Base-by-base conservation (phyloP, 2,329 filamentous ascomycete genomes). In the Pseudohalonectria lignicola region DNA sequence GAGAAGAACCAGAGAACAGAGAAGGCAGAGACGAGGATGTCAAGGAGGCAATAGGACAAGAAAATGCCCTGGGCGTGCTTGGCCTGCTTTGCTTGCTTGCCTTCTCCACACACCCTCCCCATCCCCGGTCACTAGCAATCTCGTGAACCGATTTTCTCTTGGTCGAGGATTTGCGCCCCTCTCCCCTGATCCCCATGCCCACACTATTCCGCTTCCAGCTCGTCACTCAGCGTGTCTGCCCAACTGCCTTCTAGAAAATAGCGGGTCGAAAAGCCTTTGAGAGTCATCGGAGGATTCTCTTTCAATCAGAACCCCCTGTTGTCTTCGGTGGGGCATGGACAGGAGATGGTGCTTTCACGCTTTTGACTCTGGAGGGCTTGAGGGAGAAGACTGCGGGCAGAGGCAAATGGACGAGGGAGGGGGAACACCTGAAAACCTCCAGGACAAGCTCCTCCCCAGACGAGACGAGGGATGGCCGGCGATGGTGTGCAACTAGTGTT, bases 191-290 rank as follows among this genome's bases (percentile, higher is more conserved):
- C n/a, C 55, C 53, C 43, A 49, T 45, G 41, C 52, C 53, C 56
- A 21, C 6, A 53, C 60, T 56, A 60, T 62, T 55, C 61, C 59
- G 39, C 53, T 62, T 53, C 40, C 41, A 45, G 48, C 45, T 49
- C 53, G 45, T 53, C 44, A 47, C 52, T 58, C 53, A 55, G 53
- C 55, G 55, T 51, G 51, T 60, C 58, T 60, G 53, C 54, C 63
- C 61, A 66, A 67, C 63, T 61, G 60, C 56, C 55, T 61, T 64
- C 56, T 61, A 60, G 56, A 62, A 60, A 61, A 58, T 55, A 61
- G 60, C 59, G 63, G 64, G 59, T 51, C 64, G 29, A 29, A 47
- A 45, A 41, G 46, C 49, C 49, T 49, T 49, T 53, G 47, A 57
- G 54, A 53, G 49, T 47, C 48, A 47, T 65, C 63, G 62, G 62